Percentiles rank a stretch among this genome's conserved stretches.
Evolutionary conservation across 106 monocot species (phyloP).

Genomic region (Platanthera guangdongensis): DNA sequence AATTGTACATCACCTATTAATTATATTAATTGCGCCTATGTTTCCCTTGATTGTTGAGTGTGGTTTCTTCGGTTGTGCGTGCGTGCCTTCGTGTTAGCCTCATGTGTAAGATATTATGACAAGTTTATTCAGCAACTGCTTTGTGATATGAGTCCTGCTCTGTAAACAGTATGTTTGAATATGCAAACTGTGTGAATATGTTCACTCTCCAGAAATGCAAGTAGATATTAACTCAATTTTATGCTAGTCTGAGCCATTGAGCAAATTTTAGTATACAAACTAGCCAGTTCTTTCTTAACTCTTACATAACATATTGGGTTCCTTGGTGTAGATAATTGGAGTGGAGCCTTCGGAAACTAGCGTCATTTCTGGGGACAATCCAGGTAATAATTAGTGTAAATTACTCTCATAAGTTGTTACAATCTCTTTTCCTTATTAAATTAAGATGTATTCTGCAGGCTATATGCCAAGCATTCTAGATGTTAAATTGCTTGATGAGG

Average conservation of each 20-base stretch:
- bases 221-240: not conserved
- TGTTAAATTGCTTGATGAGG: constrained; percentile 90
- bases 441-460: constrained; percentile 40
- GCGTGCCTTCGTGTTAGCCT: too few species aligned
- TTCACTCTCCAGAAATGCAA: not conserved
- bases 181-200: not conserved
- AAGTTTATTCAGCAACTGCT: not conserved
- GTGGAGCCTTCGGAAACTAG: constrained; percentile 95
- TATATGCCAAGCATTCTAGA: constrained; percentile 93
- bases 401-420: not conserved
- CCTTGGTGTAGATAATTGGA: constrained; percentile 61
- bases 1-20: too few species aligned
- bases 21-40: too few species aligned
- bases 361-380: constrained; percentile 73
- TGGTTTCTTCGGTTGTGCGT: too few species aligned
- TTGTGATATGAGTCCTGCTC: not conserved
- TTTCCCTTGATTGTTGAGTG: too few species aligned
- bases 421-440: constrained; percentile 5
- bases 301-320: not conserved
- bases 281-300: not conserved
- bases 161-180: not conserved
- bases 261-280: not conserved
- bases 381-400: constrained; percentile 35
- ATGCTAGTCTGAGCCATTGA: not conserved
- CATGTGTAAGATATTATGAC: not conserved